These are phyloP conservation scores for Lipomyces yamadae DNA, from an alignment of 805 yeast genomes.

Conservation along the genomic window DNA sequence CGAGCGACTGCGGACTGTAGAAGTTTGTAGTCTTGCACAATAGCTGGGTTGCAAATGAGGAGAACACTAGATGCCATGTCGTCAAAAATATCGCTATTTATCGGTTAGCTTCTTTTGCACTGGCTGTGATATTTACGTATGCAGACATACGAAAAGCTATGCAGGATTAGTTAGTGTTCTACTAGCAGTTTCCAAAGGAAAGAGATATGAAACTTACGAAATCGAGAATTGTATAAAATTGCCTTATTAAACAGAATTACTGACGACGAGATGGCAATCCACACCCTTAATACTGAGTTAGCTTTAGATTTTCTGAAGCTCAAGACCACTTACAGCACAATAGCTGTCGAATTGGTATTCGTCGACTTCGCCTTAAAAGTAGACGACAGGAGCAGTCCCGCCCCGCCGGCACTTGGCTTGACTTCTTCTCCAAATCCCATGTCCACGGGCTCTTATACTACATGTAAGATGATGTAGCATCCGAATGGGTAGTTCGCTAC, in stretches of 20 bases:
- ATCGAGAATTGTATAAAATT: constrained; percentile 27
- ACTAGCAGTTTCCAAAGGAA: background rate
- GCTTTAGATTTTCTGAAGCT: background rate
- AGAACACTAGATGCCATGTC: constrained; percentile 40
- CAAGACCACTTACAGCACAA: constrained; percentile 12
- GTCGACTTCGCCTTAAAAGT: background rate
- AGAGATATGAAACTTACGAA: constrained; percentile 22
- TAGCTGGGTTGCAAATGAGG: constrained; percentile 38
- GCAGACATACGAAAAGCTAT: constrained; percentile 29
- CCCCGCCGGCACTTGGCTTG: constrained; percentile 4
- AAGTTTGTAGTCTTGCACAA: constrained; percentile 34
- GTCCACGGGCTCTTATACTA: background rate
- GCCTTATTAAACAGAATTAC: constrained; percentile 38
- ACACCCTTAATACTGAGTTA: constrained; percentile 13
- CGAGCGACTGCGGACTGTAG: constrained; percentile 31
- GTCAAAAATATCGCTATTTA: constrained; percentile 38
- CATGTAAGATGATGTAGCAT: background rate
- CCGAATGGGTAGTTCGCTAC: background rate
- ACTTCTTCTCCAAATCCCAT: background rate
- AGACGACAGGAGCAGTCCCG: constrained; percentile 13
- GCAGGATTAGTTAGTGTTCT: background rate
- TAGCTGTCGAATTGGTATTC: background rate
- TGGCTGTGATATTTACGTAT: background rate
- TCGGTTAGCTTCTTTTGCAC: background rate
- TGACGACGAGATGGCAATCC: constrained; percentile 39